phyloP scores from a whole-genome alignment of 1,139 yeast species.

The Suhomyces maxii region DNA sequence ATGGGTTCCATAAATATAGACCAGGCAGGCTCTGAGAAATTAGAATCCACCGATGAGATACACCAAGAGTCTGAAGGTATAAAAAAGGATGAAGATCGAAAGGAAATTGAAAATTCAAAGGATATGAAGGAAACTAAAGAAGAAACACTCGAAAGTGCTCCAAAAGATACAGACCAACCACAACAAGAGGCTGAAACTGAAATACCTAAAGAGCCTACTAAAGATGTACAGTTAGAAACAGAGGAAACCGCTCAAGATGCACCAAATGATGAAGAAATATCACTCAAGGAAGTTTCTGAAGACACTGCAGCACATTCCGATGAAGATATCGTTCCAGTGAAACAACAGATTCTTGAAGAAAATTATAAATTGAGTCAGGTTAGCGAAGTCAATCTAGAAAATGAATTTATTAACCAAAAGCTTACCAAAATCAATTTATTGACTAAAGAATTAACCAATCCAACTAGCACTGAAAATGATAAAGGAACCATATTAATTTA shows the following conservation, averaged over 20 bases:
- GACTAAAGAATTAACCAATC: background rate
- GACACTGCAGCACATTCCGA: background rate
- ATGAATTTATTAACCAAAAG: conserved; percentile 6
- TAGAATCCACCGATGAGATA: background rate
- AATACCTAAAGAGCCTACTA: background rate
- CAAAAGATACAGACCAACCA: background rate
- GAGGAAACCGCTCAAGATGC: background rate
- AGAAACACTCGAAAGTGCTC: background rate
- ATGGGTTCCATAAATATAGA: background rate
- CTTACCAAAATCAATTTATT: conserved; percentile 6
- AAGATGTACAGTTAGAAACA: background rate
- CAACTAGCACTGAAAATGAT: background rate
- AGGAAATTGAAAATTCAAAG: background rate
- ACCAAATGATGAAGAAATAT: background rate
- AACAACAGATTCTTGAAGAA: background rate
- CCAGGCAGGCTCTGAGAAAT: background rate
- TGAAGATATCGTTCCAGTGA: background rate
- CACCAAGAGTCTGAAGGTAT: background rate
- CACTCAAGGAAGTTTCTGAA: background rate
- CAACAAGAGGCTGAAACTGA: background rate
- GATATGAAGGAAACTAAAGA: background rate
- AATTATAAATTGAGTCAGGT: conserved; percentile 4
- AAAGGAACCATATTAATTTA: conserved; percentile 14
- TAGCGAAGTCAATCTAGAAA: conserved; percentile 5
- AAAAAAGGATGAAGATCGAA: background rate